phyloP scores from a whole-genome alignment of 768 basidiomycete genomes.

The Boletus sp. region DNA sequence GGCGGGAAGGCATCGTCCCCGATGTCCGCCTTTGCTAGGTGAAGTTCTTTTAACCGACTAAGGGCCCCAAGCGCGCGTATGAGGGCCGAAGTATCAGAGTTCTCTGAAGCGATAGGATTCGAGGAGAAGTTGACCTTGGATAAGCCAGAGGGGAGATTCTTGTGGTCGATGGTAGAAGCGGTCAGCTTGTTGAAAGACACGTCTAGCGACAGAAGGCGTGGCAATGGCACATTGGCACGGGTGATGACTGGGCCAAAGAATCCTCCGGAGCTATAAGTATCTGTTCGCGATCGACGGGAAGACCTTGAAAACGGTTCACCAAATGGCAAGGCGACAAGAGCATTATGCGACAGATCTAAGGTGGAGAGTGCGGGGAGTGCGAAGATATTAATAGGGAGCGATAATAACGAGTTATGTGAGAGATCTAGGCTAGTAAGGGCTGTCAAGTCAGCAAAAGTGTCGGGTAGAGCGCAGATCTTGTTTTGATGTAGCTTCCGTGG shows the following conservation, averaged over 20 bases:
- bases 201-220: constrained; percentile 61
- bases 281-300: constrained; percentile 19
- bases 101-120: constrained; percentile 57
- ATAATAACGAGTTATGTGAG: constrained; percentile 65
- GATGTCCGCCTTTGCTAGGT: constrained; percentile 55
- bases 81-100: constrained; percentile 30
- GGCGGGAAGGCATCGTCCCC: constrained; percentile 57
- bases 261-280: constrained; percentile 41
- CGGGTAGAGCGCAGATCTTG: constrained; percentile 58
- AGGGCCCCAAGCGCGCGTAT: constrained; percentile 49
- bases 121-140: constrained; percentile 61
- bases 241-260: constrained; percentile 65
- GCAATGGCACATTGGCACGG: constrained; percentile 63
- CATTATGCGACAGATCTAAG: constrained; percentile 74
- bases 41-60: constrained; percentile 54
- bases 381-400: constrained; percentile 63
- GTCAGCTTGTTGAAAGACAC: constrained; percentile 66
- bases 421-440: constrained; percentile 68
- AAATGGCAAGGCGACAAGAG: constrained; percentile 59
- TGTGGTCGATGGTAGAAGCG: constrained; percentile 52
- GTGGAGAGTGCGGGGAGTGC: constrained; percentile 63
- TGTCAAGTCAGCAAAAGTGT: constrained; percentile 65
- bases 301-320: constrained; percentile 49
- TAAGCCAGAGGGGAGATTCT: constrained; percentile 51
- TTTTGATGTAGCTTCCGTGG: constrained; percentile 69